Percentiles rank a stretch among this genome's conserved stretches.
These are phyloP conservation scores for Pilasporangium apinafurcum DNA, from an alignment of 352 stramenopile genomes.

Conservation along the genomic window DNA sequence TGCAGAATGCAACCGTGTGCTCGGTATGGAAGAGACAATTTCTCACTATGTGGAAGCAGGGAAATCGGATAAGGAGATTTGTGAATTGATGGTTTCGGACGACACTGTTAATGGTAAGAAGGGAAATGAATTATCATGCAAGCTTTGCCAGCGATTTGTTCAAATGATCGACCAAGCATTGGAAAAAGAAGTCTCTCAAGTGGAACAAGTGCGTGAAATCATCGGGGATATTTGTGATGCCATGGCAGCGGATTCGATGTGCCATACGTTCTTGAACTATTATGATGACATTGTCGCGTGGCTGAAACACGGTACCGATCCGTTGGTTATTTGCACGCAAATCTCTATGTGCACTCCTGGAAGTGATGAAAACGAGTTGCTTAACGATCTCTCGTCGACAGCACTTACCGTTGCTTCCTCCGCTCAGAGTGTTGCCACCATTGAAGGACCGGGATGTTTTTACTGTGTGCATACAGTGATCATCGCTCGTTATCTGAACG, in stretches of 20 bases:
- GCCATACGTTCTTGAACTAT: constrained; percentile 68
- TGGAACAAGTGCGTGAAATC: constrained; percentile 63
- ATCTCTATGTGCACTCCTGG: constrained; percentile 51
- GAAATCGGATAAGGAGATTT: constrained; percentile 42
- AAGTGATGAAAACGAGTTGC: not conserved
- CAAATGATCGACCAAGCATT: constrained; percentile 64
- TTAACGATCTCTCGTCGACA: not conserved
- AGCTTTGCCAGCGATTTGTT: constrained; percentile 73
- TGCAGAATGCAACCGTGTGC: constrained; percentile 35
- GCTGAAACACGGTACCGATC: constrained; percentile 64
- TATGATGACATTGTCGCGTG: constrained; percentile 75
- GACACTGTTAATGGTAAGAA: constrained; percentile 3
- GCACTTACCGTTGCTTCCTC: too few species aligned
- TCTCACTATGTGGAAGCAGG: constrained; percentile 28
- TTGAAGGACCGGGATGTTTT: constrained; percentile 31
- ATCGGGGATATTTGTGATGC: constrained; percentile 72
- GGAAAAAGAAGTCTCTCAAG: constrained; percentile 42
- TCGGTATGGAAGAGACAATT: constrained; percentile 35
- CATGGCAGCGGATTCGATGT: constrained; percentile 68
- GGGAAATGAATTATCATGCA: constrained; percentile 42
- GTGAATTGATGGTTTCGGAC: constrained; percentile 20
- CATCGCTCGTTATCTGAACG: constrained; percentile 34
- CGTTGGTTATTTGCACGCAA: constrained; percentile 44
- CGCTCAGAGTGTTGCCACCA: not conserved
- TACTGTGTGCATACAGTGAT: constrained; percentile 37